A percentile compares a stretch with the other conserved stretches of the same genome.
These are phyloP conservation scores for Kuraishia floccosa DNA, from an alignment of 805 yeast genomes.

Conservation along the genomic window DNA sequence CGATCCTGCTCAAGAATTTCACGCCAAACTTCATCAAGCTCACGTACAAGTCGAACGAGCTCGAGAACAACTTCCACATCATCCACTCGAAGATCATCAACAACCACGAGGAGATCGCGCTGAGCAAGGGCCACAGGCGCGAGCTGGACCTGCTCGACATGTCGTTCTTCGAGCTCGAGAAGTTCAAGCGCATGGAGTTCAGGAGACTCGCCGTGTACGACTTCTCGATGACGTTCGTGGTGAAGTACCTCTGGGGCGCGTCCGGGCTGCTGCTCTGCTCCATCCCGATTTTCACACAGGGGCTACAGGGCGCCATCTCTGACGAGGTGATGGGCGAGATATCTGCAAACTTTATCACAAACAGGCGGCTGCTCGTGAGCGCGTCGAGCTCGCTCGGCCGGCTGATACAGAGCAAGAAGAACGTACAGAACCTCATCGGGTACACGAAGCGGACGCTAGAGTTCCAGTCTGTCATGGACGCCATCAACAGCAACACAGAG, in stretches of 20 bases:
- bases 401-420: constrained; percentile 75
- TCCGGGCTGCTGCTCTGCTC: constrained; percentile 84
- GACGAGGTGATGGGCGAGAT: constrained; percentile 20
- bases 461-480: constrained; percentile 52
- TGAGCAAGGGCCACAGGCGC: constrained; percentile 68
- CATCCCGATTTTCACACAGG: constrained; percentile 61
- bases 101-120: constrained; percentile 80
- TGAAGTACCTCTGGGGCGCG: constrained; percentile 94
- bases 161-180: constrained; percentile 71
- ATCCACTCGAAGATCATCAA: constrained; percentile 73
- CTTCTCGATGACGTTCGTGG: constrained; percentile 76
- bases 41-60: constrained; percentile 61
- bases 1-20: constrained; percentile 56
- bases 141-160: constrained; percentile 71
- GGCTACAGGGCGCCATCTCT: constrained; percentile 31
- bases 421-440: constrained; percentile 73
- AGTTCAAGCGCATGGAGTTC: constrained; percentile 65
- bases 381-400: constrained; percentile 86
- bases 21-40: constrained; percentile 87
- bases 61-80: constrained; percentile 78
- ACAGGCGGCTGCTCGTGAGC: constrained; percentile 69
- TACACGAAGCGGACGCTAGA: constrained; percentile 66
- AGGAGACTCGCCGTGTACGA: constrained; percentile 69
- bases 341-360: constrained; percentile 82
- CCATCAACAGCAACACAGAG: constrained; percentile 21